phyloP scores from a whole-genome alignment of 2,329 filamentous ascomycete species.

The Colletotrichum filicis region DNA sequence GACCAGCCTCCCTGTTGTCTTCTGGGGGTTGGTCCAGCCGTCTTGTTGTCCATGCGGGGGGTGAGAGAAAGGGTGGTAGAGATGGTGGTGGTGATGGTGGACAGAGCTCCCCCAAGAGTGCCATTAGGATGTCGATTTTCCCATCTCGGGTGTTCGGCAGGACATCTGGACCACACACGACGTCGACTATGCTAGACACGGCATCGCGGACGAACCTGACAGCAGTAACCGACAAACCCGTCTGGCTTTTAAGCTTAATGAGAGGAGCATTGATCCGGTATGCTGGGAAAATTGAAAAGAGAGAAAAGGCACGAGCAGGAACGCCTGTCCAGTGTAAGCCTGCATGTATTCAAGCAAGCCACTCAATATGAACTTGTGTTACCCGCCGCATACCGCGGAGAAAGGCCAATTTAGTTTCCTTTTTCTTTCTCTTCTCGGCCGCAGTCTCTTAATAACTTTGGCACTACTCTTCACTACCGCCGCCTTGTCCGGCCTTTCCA shows the following conservation, averaged over 20 bases:
- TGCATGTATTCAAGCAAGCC: neutral
- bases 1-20: neutral
- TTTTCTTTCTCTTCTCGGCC: neutral
- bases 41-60: neutral
- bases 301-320: neutral
- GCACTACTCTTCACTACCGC: neutral
- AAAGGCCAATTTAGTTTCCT: neutral
- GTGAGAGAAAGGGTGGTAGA: neutral
- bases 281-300: neutral
- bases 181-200: constrained; percentile 16
- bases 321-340: neutral
- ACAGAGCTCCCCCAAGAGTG: neutral
- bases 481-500: neutral
- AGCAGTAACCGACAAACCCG: neutral
- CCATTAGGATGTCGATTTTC: neutral
- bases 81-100: constrained; percentile 2
- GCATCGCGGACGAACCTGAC: constrained; percentile 16
- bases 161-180: constrained; percentile 18
- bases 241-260: constrained; percentile 33
- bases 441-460: neutral
- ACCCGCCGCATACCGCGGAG: constrained; percentile 14
- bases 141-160: constrained; percentile 30
- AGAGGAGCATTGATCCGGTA: neutral
- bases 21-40: neutral
- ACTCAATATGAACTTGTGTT: neutral